Percentiles rank a stretch among this genome's conserved stretches.
phyloP scores from a whole-genome alignment of 1,284 basidiomycete species.

The Cutaneotrichosporon mucoides region DNA sequence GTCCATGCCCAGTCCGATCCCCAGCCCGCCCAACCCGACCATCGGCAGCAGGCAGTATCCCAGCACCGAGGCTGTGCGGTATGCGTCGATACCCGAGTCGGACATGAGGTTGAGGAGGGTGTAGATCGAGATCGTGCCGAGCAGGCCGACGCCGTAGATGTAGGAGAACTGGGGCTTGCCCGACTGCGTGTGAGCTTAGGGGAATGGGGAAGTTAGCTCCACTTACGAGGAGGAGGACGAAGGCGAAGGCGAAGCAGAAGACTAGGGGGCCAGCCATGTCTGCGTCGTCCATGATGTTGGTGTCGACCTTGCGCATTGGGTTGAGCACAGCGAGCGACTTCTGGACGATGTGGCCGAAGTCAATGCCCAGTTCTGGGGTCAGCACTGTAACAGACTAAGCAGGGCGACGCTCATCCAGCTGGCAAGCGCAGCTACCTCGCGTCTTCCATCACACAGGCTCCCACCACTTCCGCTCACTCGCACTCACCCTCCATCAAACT shows the following conservation, averaged over 20 bases:
- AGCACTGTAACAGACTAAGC: conserved; percentile 3
- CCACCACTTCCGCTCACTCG: too few relatives aligned
- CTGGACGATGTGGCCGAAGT: conserved; percentile 89
- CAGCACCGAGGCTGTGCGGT: conserved; percentile 90
- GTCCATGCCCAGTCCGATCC: conserved; percentile 81
- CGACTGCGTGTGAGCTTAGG: conserved; percentile 57
- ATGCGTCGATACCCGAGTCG: conserved; percentile 90
- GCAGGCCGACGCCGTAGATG: conserved; percentile 94
- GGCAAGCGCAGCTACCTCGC: neutral
- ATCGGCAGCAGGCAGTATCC: conserved; percentile 97
- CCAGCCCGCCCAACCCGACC: conserved; percentile 89
- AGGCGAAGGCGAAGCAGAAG: conserved; percentile 88
- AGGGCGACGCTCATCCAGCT: neutral
- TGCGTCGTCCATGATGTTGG: conserved; percentile 98
- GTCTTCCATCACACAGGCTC: too few relatives aligned
- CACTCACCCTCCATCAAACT: conserved; percentile 82
- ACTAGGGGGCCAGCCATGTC: conserved; percentile 95
- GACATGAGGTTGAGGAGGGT: conserved; percentile 96
- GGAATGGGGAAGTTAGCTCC: too few relatives aligned
- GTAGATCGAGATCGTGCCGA: conserved; percentile 93
- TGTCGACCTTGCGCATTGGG: conserved; percentile 79
- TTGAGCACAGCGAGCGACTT: conserved; percentile 96
- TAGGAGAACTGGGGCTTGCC: conserved; percentile 99
- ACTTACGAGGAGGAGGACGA: conserved; percentile 82
- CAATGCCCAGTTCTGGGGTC: conserved; percentile 85